Conservation (phyloP, 1,139 yeast genomes). For the Nadsonia starkeyi-henricii region DNA sequence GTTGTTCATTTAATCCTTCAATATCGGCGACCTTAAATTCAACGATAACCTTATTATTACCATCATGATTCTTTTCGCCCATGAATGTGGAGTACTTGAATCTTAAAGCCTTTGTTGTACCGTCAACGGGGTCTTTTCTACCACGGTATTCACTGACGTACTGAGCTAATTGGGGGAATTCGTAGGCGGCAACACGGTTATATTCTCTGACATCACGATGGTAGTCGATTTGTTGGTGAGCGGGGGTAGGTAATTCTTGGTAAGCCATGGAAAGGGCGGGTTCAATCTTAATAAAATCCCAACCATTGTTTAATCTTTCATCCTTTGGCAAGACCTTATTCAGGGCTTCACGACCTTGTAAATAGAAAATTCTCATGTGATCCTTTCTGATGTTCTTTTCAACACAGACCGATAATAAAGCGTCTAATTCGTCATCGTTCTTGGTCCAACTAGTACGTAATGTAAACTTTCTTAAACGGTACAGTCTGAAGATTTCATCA, state of each 20-base stretch:
- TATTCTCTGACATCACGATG: conserved; percentile 48
- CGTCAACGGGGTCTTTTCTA: conserved; percentile 28
- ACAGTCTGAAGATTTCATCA: neutral
- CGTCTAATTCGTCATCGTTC: neutral
- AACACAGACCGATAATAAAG: neutral
- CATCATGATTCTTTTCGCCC: conserved; percentile 53
- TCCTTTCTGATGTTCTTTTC: neutral
- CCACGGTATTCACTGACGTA: conserved; percentile 42
- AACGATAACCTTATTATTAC: conserved; percentile 56
- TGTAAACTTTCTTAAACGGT: neutral
- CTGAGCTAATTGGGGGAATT: conserved; percentile 71
- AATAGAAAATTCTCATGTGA: neutral
- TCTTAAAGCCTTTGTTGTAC: conserved; percentile 36
- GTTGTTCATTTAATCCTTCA: conserved; percentile 32
- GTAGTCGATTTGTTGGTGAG: conserved; percentile 46
- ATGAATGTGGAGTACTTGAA: conserved; percentile 64
- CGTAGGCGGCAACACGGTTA: conserved; percentile 78
- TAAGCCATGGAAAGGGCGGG: conserved; percentile 29
- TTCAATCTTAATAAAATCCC: conserved; percentile 13
- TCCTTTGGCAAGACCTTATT: neutral
- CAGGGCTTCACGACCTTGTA: neutral
- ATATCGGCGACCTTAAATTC: conserved; percentile 41
- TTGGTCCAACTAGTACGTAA: neutral
- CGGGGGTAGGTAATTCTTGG: conserved; percentile 49
- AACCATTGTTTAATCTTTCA: neutral